Evolutionary conservation across 1,139 yeast genomes (phyloP), one percentile per base, ranked within the genome.

Genomic region (Suzukiozyma palmioleophila): DNA sequence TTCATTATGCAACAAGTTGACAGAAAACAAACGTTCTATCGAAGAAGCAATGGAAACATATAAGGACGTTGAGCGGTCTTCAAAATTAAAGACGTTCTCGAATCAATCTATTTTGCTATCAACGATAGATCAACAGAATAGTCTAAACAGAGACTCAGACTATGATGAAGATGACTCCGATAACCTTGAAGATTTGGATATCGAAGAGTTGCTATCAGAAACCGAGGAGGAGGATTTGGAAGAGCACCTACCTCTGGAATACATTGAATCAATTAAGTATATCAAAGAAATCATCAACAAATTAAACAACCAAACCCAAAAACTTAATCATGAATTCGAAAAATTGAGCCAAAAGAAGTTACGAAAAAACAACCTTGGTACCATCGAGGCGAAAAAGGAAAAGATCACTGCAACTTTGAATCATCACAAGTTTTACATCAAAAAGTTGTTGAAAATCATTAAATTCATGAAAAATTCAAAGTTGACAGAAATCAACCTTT

Each of bases 11-110:
- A 52, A 52, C 35, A 68, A 68, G 46, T 56, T 71, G 32, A 66
- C 65, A 27, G 76, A 71, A 37, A 68, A 70, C 45, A 59, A 73
- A 41, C 56, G 64, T 45, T 48, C 63, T 34, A 72, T 71, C 24
- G 76, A 72, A 46, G 75, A 71, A 47, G 74, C 76, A 12, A 71
- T 71, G 77, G 77, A 71, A 44, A 64, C 64, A 36, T 71, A 71
- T 44, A 71, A 71, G 45, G 73, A 68, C 28, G 77, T 71, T 32
- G 77, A 71, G 46, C 65, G 71, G 40, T 59, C 62, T 33, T 64
- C 71, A 3, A 71, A 71, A 43, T 64, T 71, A 64, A 71, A 71
- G 45, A 64, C 75, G 3, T 71, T 65, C 43, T 68, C 75, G 2
- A 71, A 71, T 51, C 77, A 71, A 46, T 66, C 73, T 8, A 71